Base-by-base conservation (phyloP, 202 grass and related monocot genomes). In the Carex sylvatica region DNA sequence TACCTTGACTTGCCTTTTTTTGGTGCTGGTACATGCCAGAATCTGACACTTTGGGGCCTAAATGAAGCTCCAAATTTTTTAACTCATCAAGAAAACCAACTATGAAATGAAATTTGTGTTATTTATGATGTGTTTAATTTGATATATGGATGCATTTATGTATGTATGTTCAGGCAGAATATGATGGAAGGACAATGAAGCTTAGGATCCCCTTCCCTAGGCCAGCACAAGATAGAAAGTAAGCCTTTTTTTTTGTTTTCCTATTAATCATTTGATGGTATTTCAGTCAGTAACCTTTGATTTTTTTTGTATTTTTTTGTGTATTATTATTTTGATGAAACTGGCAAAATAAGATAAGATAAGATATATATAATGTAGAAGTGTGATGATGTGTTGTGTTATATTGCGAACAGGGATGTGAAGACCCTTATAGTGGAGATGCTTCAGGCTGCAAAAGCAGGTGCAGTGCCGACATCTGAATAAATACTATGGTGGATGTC, bases 371-470 rank as follows among this genome's bases (percentile, higher is more conserved):
- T 12, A 83, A 56, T 63, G 20, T 13, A 3, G 4, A 82, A 54
- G 14, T 46, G 4, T 5, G 59, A 36, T 28, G 62, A 24, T 63
- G 61, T 71, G 44, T 4, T 9, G 15, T 80, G 44, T 4, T 9
- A n/a, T 80, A 49, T 44, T 75, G 62, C 28, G 68, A 54, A 35
- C 65, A 98, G 95, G 87, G 92, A 95, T 85, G 95, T 93, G 23
- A 95, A 95, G 86, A 93, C 84, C 74, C 90, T 98, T 28, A 98
- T 95, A 38, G 95, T 98, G 47, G 95, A 98, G 84, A 95, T 98
- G 95, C 92, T 93, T 87, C 86, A 98, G 89, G 87, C 92, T 63
- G 95, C 95, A 77, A 91, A 78, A 84, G 59, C 77, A 46, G 79
- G 85, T 20, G 70, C 84, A 77, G 46, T 6, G 49, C 11, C 16